These are phyloP conservation scores for Vitis hybrid DNA, from an alignment of 177 flowering plant genomes.

Conservation along the genomic window DNA sequence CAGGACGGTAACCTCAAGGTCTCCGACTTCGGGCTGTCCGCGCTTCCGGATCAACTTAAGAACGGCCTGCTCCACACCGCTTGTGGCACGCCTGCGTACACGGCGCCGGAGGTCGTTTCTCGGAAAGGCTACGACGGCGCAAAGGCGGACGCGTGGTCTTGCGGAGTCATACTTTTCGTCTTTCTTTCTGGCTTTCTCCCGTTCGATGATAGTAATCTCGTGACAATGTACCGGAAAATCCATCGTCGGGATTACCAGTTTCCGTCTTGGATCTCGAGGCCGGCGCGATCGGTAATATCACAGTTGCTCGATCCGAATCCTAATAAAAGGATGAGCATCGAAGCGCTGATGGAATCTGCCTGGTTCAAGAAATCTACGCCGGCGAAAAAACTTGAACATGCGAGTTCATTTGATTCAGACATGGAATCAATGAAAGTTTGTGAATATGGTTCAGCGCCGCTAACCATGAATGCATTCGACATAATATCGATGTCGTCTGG, in stretches of 20 bases:
- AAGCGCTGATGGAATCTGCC: slow-evolving; percentile 31
- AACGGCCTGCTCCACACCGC: slow-evolving; percentile 61
- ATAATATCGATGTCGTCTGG: slow-evolving; percentile 77
- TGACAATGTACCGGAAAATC: slow-evolving; percentile 59
- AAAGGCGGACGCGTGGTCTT: slow-evolving; percentile 83
- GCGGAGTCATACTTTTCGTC: slow-evolving; percentile 60
- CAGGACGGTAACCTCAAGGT: slow-evolving; percentile 51
- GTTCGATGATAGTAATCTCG: slow-evolving; percentile 58
- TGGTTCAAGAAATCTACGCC: slow-evolving; percentile 62
- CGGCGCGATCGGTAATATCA: slow-evolving; percentile 39
- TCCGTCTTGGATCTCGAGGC: slow-evolving; percentile 59
- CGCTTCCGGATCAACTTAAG: slow-evolving; percentile 45
- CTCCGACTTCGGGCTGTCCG: slow-evolving; percentile 79
- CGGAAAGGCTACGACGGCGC: slow-evolving; percentile 61
- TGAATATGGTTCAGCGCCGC: neutral
- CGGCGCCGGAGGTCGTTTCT: slow-evolving; percentile 71
- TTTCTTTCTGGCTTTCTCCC: slow-evolving; percentile 60
- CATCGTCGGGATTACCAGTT: slow-evolving; percentile 40
- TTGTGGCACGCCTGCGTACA: slow-evolving; percentile 85
- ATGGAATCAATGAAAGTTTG: neutral
- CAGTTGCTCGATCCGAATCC: slow-evolving; percentile 80
- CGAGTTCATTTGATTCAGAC: neutral
- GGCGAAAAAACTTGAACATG: neutral
- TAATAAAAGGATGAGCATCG: slow-evolving; percentile 48
- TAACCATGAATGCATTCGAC: slow-evolving; percentile 64